Evolutionary conservation across 1,284 basidiomycete species (phyloP).

Genomic region (Golubevia sp.): DNA sequence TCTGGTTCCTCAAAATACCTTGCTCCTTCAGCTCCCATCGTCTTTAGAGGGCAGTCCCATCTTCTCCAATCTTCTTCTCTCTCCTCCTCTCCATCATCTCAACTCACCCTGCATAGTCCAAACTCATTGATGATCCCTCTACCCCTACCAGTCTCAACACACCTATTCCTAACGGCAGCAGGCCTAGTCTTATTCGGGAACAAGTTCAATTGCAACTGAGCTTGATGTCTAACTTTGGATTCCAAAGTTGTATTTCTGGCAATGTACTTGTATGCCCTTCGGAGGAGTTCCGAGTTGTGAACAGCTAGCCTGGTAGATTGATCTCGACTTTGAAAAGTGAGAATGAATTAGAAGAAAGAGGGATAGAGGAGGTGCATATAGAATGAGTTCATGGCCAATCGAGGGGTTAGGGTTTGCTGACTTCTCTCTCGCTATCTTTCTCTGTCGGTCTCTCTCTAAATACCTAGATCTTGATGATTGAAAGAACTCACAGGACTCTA

Average conservation of each 20-base stretch:
- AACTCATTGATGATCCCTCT: constrained; percentile 87
- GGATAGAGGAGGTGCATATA: too few species aligned
- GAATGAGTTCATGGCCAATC: too few species aligned
- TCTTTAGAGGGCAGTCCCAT: too few species aligned
- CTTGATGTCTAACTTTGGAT: constrained; percentile 82
- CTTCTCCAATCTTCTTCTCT: too few species aligned
- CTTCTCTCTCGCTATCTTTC: too few species aligned
- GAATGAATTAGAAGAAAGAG: constrained; percentile 1
- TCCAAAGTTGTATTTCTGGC: constrained; percentile 56
- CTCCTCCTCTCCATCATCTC: neutral
- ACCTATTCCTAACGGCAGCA: constrained; percentile 83
- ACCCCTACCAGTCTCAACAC: constrained; percentile 79
- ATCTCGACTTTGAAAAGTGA: constrained; percentile 34
- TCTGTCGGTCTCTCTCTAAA: too few species aligned
- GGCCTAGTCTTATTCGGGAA: constrained; percentile 82
- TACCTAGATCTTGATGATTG: neutral
- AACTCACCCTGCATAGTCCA: constrained; percentile 79
- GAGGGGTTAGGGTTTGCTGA: neutral
- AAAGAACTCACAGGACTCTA: constrained; percentile 24
- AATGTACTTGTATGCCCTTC: constrained; percentile 58
- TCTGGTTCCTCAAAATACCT: too few species aligned
- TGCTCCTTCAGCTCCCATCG: too few species aligned
- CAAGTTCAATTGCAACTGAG: constrained; percentile 90
- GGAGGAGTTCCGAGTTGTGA: constrained; percentile 54
- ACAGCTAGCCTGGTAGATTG: constrained; percentile 55